These are phyloP conservation scores for Wickerhamiella alocasiicola DNA, from an alignment of 805 yeast species.

Conservation along the genomic window DNA sequence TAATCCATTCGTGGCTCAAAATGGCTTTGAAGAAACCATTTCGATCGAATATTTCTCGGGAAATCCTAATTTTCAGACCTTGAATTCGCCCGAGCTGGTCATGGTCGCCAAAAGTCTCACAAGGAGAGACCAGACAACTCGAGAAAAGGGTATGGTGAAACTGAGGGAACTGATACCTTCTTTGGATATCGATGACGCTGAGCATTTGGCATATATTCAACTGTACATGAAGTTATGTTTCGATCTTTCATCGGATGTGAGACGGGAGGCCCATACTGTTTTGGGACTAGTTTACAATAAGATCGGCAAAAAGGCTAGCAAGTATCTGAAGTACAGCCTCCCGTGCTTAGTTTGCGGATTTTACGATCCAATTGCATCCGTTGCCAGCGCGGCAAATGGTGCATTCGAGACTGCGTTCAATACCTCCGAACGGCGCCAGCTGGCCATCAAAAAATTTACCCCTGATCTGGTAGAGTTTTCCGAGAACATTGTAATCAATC, in stretches of 20 bases:
- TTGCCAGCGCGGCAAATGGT: slow-evolving; percentile 37
- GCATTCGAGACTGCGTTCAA: slow-evolving; percentile 45
- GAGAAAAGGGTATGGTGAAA: slow-evolving; percentile 63
- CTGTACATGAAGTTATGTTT: slow-evolving; percentile 67
- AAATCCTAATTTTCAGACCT: slow-evolving; percentile 51
- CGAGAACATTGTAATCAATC: slow-evolving; percentile 40
- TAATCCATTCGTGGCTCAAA: slow-evolving; percentile 6
- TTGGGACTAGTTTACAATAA: slow-evolving; percentile 42
- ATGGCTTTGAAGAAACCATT: slow-evolving; percentile 25
- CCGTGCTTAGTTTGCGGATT: slow-evolving; percentile 64
- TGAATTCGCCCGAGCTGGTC: slow-evolving; percentile 38
- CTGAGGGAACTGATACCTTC: slow-evolving; percentile 30
- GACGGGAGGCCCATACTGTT: slow-evolving; percentile 49
- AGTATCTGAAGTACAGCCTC: slow-evolving; percentile 55
- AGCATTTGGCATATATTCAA: slow-evolving; percentile 59
- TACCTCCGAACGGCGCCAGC: slow-evolving; percentile 39
- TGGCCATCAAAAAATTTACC: slow-evolving; percentile 49
- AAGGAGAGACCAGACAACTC: slow-evolving; percentile 75
- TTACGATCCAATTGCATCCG: slow-evolving; percentile 57
- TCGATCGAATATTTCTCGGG: slow-evolving; percentile 69
- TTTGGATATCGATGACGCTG: slow-evolving; percentile 29
- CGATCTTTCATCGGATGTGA: slow-evolving; percentile 54
- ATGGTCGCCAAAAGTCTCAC: slow-evolving; percentile 62
- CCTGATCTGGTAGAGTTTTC: slow-evolving; percentile 44
- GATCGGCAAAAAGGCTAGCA: slow-evolving; percentile 46